Percentiles rank a stretch among this genome's conserved stretches.
phyloP scores from a whole-genome alignment of 2,329 filamentous ascomycete genomes.

The Penicillium paneum region DNA sequence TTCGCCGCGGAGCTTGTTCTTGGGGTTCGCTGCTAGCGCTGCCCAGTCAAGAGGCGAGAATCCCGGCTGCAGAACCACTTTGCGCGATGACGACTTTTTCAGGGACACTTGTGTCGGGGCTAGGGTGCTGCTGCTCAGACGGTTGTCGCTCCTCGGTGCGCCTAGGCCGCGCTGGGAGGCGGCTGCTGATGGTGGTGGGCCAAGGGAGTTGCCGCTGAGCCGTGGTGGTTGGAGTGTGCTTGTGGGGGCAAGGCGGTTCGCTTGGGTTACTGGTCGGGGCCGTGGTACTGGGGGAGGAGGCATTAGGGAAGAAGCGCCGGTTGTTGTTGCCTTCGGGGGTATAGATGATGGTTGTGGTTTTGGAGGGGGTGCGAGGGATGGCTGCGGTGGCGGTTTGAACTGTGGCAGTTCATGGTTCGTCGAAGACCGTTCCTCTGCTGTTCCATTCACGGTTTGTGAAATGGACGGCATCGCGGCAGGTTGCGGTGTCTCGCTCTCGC shows the following conservation, averaged over 20 bases:
- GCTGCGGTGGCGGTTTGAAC: slow-evolving; percentile 7
- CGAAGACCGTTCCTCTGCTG: not conserved
- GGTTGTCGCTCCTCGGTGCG: slow-evolving; percentile 40
- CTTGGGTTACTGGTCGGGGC: slow-evolving; percentile 23
- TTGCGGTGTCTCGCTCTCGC: slow-evolving; percentile 9
- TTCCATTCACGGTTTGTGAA: slow-evolving; percentile 6
- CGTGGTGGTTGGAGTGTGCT: slow-evolving; percentile 28
- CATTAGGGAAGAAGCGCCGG: slow-evolving; percentile 30
- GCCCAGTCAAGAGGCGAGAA: slow-evolving; percentile 98
- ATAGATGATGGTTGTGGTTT: slow-evolving; percentile 11
- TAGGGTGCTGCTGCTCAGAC: slow-evolving; percentile 43
- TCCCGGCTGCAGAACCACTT: slow-evolving; percentile 80
- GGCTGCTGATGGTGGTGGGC: slow-evolving; percentile 45
- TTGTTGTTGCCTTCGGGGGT: slow-evolving; percentile 7
- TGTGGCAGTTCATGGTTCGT: slow-evolving; percentile 6
- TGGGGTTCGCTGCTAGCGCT: slow-evolving; percentile 62
- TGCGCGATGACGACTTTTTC: slow-evolving; percentile 46
- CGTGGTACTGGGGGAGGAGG: slow-evolving; percentile 36
- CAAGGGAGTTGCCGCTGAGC: slow-evolving; percentile 31
- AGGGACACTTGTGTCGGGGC: slow-evolving; percentile 42
- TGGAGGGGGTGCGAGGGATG: slow-evolving; percentile 8
- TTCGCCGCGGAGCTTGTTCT: slow-evolving; percentile 63
- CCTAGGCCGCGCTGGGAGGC: slow-evolving; percentile 42
- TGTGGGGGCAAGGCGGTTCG: slow-evolving; percentile 17
- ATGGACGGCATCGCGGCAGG: slow-evolving; percentile 6